Conservation (phyloP, 768 basidiomycete species). For the Rossbeevera mucosa region DNA sequence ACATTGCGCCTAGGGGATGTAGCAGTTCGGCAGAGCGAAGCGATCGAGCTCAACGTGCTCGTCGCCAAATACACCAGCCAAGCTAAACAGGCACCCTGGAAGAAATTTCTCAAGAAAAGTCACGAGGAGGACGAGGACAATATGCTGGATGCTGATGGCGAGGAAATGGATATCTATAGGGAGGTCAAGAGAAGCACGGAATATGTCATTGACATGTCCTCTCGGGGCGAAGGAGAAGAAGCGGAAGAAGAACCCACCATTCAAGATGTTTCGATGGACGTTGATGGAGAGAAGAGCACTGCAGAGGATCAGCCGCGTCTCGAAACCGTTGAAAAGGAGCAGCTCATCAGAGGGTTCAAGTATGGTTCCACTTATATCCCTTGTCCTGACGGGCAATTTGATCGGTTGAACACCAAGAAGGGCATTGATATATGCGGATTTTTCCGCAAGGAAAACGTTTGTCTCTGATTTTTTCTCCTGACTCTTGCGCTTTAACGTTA, state of each 20-base stretch:
- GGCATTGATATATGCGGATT: conserved; percentile 90
- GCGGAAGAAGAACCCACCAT: conserved; percentile 20
- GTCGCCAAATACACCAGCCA: conserved; percentile 76
- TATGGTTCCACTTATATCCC: conserved; percentile 89
- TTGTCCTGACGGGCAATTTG: conserved; percentile 81
- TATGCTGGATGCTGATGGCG: conserved; percentile 25
- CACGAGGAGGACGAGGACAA: conserved; percentile 23
- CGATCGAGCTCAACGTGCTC: conserved; percentile 69
- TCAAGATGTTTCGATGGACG: conserved; percentile 17
- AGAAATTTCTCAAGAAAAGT: conserved; percentile 43
- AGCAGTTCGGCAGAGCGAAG: conserved; percentile 59
- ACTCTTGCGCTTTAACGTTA: not conserved
- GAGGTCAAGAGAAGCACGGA: conserved; percentile 45
- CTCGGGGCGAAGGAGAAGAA: conserved; percentile 30
- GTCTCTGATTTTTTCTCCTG: conserved; percentile 10
- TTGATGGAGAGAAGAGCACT: conserved; percentile 32
- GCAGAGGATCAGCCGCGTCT: conserved; percentile 34
- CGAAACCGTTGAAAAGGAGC: conserved; percentile 69
- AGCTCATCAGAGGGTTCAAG: conserved; percentile 78
- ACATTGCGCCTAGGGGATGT: conserved; percentile 76
- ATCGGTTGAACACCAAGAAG: conserved; percentile 63
- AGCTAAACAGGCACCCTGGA: conserved; percentile 68
- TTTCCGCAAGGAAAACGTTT: conserved; percentile 63
- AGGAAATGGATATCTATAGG: conserved; percentile 33
- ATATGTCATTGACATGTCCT: conserved; percentile 51